Base-by-base conservation (phyloP, 1,284 basidiomycete species). In the Mycosarcoma maydis region DNA sequence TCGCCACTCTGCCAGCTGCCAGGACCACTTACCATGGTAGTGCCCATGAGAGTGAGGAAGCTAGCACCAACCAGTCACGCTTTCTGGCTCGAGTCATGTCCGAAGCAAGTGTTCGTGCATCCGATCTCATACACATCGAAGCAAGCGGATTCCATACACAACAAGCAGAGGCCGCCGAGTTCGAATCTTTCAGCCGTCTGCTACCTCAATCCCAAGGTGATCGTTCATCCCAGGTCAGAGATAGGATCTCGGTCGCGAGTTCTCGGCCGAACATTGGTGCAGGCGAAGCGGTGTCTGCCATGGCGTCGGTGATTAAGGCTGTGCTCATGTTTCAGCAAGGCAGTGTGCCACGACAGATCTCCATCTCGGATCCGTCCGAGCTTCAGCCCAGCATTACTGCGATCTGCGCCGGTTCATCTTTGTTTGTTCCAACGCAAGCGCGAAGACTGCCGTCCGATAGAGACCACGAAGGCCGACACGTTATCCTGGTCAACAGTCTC, bases 301-400 rank as follows among this genome's bases (percentile, higher is more conserved):
- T 73, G 57, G 58, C 61, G 7, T 56, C 60, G 9, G 54, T 73
- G 24, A 71, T 73, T 39, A 73, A 73, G 33, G 55, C 67, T 3
- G 53, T 73, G 14, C 43, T 64, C 30, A 67, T 71, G 44, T 37
- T 73, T 11, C 37, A 64, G 9, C 44, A 65, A 14, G 56, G 39
- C 2, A 39, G 38, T 10, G 41, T 73, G 2, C 71, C 71, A 10
- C 45, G 60, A 13, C 66, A 70, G n/a, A 34, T 62, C 20, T 55
- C 53, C 5, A 50, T 55, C 19, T n/a, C 56, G 3, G 26, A 47
- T 3, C 16, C 41, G 1, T 42, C 55, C 16, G 56, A 65, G 16
- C 60, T 65, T 17, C 60, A 68, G 42, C 42, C 52, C 9, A 38
- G 41, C 4, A 69, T 64, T 20, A 40, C 44, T n/a, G 29, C 39